Percentiles rank a stretch among this genome's conserved stretches.
Evolutionary conservation across 495 filamentous ascomycete genomes (phyloP).

Genomic region (Massariosphaeria phaeospora): DNA sequence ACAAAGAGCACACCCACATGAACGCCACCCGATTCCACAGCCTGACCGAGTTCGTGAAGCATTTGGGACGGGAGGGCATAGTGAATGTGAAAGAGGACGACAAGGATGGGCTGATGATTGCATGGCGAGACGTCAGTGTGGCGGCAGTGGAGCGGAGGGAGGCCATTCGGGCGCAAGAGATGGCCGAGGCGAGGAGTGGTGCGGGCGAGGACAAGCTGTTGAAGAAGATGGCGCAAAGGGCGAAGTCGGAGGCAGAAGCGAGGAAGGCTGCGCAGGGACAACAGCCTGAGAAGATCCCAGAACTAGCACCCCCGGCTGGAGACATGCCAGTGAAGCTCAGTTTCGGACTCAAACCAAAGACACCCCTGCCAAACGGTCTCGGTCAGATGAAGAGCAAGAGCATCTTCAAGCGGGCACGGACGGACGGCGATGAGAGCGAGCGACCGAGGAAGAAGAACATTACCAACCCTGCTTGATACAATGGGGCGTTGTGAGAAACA

Average conservation of each 20-base stretch:
- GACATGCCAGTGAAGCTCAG: conserved; percentile 24
- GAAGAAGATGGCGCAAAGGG: conserved; percentile 71
- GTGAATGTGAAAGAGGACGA: conserved; percentile 85
- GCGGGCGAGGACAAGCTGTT: conserved; percentile 78
- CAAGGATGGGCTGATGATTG: conserved; percentile 72
- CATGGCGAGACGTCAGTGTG: conserved; percentile 86
- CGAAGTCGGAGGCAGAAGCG: conserved; percentile 53
- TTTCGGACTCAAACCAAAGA: conserved; percentile 24
- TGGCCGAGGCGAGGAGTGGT: conserved; percentile 83
- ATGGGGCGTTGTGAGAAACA: too few species aligned
- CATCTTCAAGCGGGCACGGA: conserved; percentile 27
- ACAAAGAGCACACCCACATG: conserved; percentile 87
- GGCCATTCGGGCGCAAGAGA: conserved; percentile 73
- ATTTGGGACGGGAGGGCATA: conserved; percentile 75
- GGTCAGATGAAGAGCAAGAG: conserved; percentile 23
- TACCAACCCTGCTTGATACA: too few species aligned
- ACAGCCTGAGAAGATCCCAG: conserved; percentile 4
- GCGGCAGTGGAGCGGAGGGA: conserved; percentile 76
- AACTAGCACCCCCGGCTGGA: background rate
- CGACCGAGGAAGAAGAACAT: too few species aligned
- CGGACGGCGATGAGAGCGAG: conserved; percentile 36
- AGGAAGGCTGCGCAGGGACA: conserved; percentile 39
- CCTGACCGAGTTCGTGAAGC: conserved; percentile 82
- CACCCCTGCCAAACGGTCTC: background rate
- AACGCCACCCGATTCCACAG: conserved; percentile 83